Base-by-base conservation (phyloP, 345 rosid species). In the Fremontodendron californicum region DNA sequence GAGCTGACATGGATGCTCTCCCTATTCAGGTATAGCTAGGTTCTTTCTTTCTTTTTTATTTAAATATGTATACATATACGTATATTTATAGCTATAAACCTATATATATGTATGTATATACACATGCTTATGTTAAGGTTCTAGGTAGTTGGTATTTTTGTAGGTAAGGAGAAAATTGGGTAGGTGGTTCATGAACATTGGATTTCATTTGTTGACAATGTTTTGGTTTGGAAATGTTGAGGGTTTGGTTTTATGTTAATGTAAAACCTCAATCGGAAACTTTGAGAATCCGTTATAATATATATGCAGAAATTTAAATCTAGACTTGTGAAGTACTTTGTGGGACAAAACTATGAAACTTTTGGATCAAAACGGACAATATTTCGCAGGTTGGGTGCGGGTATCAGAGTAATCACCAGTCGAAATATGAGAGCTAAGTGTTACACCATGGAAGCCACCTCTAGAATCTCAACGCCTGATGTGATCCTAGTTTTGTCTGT, bases 1-100 rank as follows among this genome's bases (percentile, higher is more conserved):
- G 92, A 78, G 89, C 92, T 23, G 92, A 89, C 72, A 89, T 89
- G 92, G 92, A 89, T 78, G 92, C 90, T 76, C 86, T 89, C 1
- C 92, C 90, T 23, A 86, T 89, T 58, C 92, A 89, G 92, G 92
- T 87, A 71, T 0, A 13, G 9, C 2, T 62, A 31, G 39, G 3
- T 61, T 58, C 3, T 40, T 8, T 0, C 12, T 3, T 8, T 65
- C 1, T 70, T 21, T 57, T 57, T 27, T 9, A 0, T 0, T 2
- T 0, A 27, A 29, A 13, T 4, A 5, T 29, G 29, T 23, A 25
- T 27, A 15, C 37, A 62, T 15, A 31, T 12, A 31, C 10, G 4
- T 31, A 16, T 62, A 6, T 62, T 13, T 31, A 31, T 31, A 18
- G 13, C 5, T 42, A 61, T 43, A 13, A 23, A 49, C 25, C 1